Conservation (phyloP, 164 flowering plant genomes). For the Vitis riparia region DNA sequence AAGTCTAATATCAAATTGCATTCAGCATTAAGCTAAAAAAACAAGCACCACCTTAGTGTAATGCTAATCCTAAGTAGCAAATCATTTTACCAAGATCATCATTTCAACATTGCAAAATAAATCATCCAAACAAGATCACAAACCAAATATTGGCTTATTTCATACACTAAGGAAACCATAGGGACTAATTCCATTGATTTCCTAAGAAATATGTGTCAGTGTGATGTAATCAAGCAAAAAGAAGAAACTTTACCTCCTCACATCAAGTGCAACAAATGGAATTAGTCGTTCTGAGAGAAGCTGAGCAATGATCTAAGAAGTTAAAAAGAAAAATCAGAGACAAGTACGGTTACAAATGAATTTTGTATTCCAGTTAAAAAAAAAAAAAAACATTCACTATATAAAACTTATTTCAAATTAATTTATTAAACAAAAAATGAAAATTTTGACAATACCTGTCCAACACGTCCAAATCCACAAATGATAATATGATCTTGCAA, state of each 20-base stretch:
- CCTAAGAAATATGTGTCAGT: not conserved
- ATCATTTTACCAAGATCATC: no score
- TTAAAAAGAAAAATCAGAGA: not conserved
- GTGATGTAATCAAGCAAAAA: not conserved
- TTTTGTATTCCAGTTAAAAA: not conserved
- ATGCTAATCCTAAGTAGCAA: no score
- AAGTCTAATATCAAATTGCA: no score
- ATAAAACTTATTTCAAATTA: not conserved
- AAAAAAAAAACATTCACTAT: not conserved
- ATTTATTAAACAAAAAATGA: not conserved
- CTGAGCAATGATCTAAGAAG: constrained; percentile 89
- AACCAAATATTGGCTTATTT: no score
- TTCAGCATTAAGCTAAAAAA: no score
- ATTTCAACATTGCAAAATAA: no score
- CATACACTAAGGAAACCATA: no score
- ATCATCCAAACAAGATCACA: no score
- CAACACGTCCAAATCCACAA: constrained; percentile 99
- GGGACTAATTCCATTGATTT: not conserved
- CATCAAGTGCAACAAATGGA: constrained; percentile 99
- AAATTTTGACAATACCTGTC: constrained; percentile 62
- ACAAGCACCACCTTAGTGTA: no score
- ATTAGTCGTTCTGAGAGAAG: constrained; percentile 97
- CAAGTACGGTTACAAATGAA: not conserved
- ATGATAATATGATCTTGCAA: constrained; percentile 98
- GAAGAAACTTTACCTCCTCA: constrained; percentile 69